phyloP scores from a whole-genome alignment of 345 rosid species.

The Citrus unshiu region DNA sequence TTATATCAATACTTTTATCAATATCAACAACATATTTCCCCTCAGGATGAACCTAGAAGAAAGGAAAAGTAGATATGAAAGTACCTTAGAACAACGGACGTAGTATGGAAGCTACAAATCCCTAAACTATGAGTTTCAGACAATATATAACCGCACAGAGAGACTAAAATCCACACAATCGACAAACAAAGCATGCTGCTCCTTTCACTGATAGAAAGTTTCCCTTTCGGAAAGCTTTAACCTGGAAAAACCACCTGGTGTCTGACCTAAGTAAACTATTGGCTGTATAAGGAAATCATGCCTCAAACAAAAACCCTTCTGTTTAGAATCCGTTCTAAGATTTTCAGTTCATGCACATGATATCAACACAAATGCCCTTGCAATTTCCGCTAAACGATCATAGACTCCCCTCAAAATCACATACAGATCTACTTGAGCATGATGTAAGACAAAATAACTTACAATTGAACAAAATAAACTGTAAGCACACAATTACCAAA shows the following conservation, averaged over 20 bases:
- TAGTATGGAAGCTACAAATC: not conserved
- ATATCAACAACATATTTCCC: constrained; percentile 97
- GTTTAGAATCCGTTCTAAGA: not conserved
- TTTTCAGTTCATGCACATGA: not conserved
- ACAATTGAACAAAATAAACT: not conserved
- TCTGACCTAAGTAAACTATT: not conserved
- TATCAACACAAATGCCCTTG: not conserved
- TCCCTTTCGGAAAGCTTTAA: not conserved
- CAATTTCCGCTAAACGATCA: not conserved
- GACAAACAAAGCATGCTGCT: not conserved
- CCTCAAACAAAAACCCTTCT: not conserved
- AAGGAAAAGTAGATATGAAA: not conserved
- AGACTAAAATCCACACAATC: not conserved
- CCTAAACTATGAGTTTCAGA: not conserved
- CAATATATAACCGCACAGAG: not conserved
- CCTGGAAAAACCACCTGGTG: not conserved
- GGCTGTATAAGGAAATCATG: not conserved
- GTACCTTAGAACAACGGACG: not conserved
- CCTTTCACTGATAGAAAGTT: not conserved
- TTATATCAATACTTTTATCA: constrained; percentile 90
- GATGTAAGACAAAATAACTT: not conserved
- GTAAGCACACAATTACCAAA: not conserved
- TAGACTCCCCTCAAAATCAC: not conserved
- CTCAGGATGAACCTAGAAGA: constrained; percentile 93
- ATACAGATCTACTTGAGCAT: not conserved